Base-by-base conservation (phyloP, 2,329 filamentous ascomycete species). In the Cercospora brassicicola region DNA sequence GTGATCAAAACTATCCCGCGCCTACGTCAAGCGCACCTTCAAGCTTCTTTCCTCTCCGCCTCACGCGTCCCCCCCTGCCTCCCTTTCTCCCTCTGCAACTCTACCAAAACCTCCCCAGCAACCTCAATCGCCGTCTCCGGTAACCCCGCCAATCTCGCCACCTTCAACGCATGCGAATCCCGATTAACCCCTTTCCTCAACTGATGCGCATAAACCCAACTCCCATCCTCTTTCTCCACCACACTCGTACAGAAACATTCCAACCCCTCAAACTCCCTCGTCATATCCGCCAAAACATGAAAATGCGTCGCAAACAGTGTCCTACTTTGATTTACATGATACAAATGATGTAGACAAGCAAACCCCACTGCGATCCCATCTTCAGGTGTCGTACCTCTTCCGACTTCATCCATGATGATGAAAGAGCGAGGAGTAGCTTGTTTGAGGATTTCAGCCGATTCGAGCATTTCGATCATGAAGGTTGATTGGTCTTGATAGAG, bases 381-480 rank as follows among this genome's bases (percentile, higher is more conserved):
- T 75, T 94, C 91, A 0, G 94, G 93, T 20, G 95, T 97, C 0
- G 96, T 99, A 8, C 95, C 95, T 59, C 95, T 87, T 0, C 95
- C 95, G 42, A 99, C 92, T 82, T 99, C 95, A 79, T 99, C 95
- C 94, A 99, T 98, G 79, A 99, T 94, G 69, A 85, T 94, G 75
- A 99, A 96, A 0, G 91, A 95, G 26, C 90, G 86, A 1, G 89
- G 82, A 0, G 94, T 98, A 0, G 95, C 94, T 72, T 91, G 86
- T 69, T 90, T 91, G 62, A 99, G 85, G 63, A 99, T 99, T 28
- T 91, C 86, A 1, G 94, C 94, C 20, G 95, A 97, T 81, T 99
- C 95, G 2, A 97, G 86, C 95, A 99, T 99, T 82, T 99, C 95
- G 0, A 98, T 93, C 95, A 99, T 98, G 80, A 99, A 99, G 0